Evolutionary conservation across 768 basidiomycete species (phyloP).

Genomic region (Mycena filopes): DNA sequence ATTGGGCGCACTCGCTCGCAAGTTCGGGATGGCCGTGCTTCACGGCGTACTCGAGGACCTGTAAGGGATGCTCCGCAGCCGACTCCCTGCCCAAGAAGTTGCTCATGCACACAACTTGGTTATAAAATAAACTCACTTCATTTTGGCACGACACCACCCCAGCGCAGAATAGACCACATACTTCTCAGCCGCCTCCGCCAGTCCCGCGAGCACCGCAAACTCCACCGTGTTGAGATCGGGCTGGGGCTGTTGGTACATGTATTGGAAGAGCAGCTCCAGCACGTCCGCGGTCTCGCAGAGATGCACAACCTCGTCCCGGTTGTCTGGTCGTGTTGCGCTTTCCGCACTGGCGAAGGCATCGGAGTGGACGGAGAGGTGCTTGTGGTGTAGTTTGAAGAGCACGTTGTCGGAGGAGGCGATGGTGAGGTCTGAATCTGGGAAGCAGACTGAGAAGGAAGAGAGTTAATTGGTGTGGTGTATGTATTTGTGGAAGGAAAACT

Average conservation of each 20-base stretch:
- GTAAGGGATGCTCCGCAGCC: not conserved
- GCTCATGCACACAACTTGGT: not conserved
- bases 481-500: no score
- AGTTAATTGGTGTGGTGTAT: no score
- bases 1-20: not conserved
- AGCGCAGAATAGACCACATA: constrained; percentile 29
- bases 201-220: constrained; percentile 20
- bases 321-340: not conserved
- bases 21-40: constrained; percentile 4
- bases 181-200: constrained; percentile 39
- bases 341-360: constrained; percentile 28
- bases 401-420: constrained; percentile 28
- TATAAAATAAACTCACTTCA: constrained; percentile 14
- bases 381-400: constrained; percentile 32
- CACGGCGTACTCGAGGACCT: not conserved
- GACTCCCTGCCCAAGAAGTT: not conserved
- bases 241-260: constrained; percentile 35
- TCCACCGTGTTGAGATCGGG: constrained; percentile 28
- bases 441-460: constrained; percentile 20
- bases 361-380: constrained; percentile 32
- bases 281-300: constrained; percentile 34
- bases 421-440: constrained; percentile 25
- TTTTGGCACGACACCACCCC: not conserved
- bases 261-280: constrained; percentile 37
- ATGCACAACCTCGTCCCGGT: constrained; percentile 17